Evolutionary conservation across 768 basidiomycete species (phyloP), one percentile per base, ranked within the genome.

Genomic region (Phaffia australis): DNA sequence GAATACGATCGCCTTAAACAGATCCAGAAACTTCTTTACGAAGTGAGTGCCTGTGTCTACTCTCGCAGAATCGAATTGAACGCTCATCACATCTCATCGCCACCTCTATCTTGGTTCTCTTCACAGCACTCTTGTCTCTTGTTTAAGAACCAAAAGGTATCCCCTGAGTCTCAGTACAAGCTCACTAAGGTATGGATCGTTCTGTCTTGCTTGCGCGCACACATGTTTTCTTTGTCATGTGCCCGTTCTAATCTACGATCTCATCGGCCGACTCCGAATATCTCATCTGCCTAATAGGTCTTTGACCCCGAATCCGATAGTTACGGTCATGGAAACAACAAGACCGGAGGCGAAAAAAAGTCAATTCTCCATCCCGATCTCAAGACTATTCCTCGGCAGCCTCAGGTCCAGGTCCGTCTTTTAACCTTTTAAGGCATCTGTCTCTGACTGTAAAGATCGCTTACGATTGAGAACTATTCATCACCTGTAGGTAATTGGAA

Each of bases 321-420:
- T 70, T 91, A 92, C 72, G 89, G 90, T 0, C 89, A 92, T 72
- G 88, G 89, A 1, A 89, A 89, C 76, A 88, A 89, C 79, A 88
- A 89, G 80, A 89, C 87, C 0, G 82, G 84, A 63, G 77, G 79
- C 54, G 84, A 84, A 25, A 82, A 81, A 72, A 86, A 86, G 72
- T 90, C 89, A 3, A 86, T 92, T 71, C 83, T 91, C 18, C 88
- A 90, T 73, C 87, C 89, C 0, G 87, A 91, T 74, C 82, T 92
- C 72, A 93, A 90, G 80, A 91, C 88, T 49, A 89, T 94, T 69
- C 89, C 91, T 0, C 82, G 85, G 27, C 84, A 87, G 1, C 88
- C 88, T 0, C 88, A 92, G 73, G 91, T 94, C 1, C 91, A 94
- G 75, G 60, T 64, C 8, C 54, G 63, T 56, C 19, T 18, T 9